Evolutionary conservation across 331 rosid species (phyloP).

Genomic region (Malus hybrid): DNA sequence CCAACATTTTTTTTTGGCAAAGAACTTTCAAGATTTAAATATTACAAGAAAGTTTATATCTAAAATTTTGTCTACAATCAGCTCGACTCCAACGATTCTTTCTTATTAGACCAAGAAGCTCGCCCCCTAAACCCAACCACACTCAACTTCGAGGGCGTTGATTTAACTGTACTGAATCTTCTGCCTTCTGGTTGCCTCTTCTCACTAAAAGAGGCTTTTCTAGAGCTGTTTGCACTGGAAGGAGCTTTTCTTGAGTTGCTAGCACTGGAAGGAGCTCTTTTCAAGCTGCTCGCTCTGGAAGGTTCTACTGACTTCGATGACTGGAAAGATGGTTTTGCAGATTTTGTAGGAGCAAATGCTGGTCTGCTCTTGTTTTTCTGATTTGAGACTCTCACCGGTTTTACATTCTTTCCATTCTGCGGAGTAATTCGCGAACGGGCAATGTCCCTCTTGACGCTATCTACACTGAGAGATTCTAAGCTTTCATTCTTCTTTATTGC

Average conservation of each 20-base stretch:
- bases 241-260: conserved; percentile 26
- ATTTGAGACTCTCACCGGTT: conserved; percentile 31
- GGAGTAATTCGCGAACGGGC: conserved; percentile 55
- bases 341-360: conserved; percentile 18
- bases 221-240: not conserved
- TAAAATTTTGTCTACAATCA: not conserved
- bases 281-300: conserved; percentile 15
- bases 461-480: conserved; percentile 69
- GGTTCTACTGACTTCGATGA: conserved; percentile 36
- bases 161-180: conserved; percentile 28
- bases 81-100: conserved; percentile 27
- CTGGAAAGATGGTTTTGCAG: conserved; percentile 27
- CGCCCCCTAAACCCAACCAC: conserved; percentile 90
- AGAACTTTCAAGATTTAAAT: not conserved
- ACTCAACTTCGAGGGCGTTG: conserved; percentile 51
- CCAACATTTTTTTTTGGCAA: not conserved
- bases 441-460: conserved; percentile 53
- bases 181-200: conserved; percentile 35
- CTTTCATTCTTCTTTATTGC: conserved; percentile 86
- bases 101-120: conserved; percentile 36
- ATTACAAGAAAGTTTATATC: conserved; percentile 1
- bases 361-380: conserved; percentile 20
- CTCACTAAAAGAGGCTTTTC: conserved; percentile 22
- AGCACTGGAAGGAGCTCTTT: conserved; percentile 18
- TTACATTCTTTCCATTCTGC: conserved; percentile 30